phyloP scores from a whole-genome alignment of 768 basidiomycete genomes.

The Xerocomellus intermedius region DNA sequence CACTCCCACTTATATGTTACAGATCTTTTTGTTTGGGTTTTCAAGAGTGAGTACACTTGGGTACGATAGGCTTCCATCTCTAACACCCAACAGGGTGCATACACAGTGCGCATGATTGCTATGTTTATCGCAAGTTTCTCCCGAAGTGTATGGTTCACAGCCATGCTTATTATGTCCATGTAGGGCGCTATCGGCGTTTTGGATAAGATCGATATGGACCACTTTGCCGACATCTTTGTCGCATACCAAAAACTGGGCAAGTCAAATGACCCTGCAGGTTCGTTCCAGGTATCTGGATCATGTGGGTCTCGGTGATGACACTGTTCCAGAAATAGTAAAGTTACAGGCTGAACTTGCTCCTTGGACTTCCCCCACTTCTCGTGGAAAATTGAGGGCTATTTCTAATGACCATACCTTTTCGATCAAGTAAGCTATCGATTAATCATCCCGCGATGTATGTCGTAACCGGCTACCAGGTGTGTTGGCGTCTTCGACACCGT shows the following conservation, averaged over 20 bases:
- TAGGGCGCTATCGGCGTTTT: constrained; percentile 73
- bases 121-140: constrained; percentile 42
- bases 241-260: constrained; percentile 63
- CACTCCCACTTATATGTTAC: constrained; percentile 4
- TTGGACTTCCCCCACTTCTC: constrained; percentile 53
- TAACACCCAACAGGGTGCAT: constrained; percentile 55
- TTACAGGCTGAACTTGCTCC: constrained; percentile 47
- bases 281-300: neutral
- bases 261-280: constrained; percentile 45
- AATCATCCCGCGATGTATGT: neutral
- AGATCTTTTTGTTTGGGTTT: constrained; percentile 81
- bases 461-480: constrained; percentile 40
- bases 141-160: neutral
- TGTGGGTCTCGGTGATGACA: neutral
- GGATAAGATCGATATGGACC: constrained; percentile 68
- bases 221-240: constrained; percentile 63
- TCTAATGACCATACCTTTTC: constrained; percentile 50
- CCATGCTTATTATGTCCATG: neutral
- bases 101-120: constrained; percentile 73
- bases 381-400: constrained; percentile 52
- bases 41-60: constrained; percentile 49
- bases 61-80: neutral
- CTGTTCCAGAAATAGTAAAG: constrained; percentile 32
- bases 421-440: constrained; percentile 49
- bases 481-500: constrained; percentile 79